Evolutionary conservation across 2,329 filamentous ascomycete species (phyloP).

Genomic region (Calycina herbarum): DNA sequence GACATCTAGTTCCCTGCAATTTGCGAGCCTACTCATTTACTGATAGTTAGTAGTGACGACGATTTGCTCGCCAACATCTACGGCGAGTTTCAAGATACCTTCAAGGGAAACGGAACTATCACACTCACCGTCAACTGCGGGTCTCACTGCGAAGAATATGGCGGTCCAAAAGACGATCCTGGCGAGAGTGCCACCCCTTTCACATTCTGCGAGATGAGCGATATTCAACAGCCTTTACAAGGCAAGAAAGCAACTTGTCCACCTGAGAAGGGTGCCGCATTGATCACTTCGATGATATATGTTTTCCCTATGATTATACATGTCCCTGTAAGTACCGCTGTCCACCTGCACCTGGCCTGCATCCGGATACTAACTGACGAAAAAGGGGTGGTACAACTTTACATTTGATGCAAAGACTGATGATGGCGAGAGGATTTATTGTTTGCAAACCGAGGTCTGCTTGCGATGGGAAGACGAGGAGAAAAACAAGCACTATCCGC

Average conservation of each 20-base stretch:
- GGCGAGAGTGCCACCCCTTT: slow-evolving; percentile 9
- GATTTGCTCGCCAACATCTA: neutral
- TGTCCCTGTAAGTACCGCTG: neutral
- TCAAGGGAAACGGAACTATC: slow-evolving; percentile 6
- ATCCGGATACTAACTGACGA: neutral
- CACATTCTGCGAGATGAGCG: slow-evolving; percentile 10
- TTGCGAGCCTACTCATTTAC: neutral
- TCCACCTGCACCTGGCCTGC: neutral
- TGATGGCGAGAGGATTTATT: slow-evolving; percentile 13
- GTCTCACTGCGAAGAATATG: slow-evolving; percentile 1
- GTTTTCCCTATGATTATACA: slow-evolving; percentile 9
- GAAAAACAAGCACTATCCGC: slow-evolving; percentile 6
- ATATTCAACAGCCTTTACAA: slow-evolving; percentile 10
- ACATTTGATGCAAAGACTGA: slow-evolving; percentile 12
- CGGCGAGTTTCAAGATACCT: neutral
- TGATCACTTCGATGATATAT: neutral
- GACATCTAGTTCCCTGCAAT: neutral
- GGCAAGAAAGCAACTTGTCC: slow-evolving; percentile 10
- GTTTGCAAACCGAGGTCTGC: slow-evolving; percentile 9
- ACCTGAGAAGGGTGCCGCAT: slow-evolving; percentile 9
- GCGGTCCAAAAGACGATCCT: neutral
- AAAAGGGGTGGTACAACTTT: slow-evolving; percentile 10
- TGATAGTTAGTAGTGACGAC: slow-evolving; percentile 7
- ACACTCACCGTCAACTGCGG: slow-evolving; percentile 7
- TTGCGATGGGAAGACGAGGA: slow-evolving; percentile 11